Percentiles rank a stretch among this genome's conserved stretches.
Conservation (phyloP, 1,284 basidiomycete species). For the Sporisorium graminicola region DNA sequence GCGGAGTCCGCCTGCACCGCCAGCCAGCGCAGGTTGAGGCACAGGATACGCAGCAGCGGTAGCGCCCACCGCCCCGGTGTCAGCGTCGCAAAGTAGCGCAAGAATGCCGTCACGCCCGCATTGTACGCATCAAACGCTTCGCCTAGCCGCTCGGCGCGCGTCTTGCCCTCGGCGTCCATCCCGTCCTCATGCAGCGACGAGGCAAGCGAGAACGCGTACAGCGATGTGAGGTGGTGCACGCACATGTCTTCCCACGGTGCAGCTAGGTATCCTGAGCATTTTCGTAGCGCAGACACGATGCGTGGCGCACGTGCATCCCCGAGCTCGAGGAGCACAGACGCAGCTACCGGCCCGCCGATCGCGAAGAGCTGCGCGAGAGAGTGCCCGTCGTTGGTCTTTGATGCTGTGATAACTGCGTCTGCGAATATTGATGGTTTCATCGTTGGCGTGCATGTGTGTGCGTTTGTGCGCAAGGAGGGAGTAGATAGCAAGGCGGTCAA, state of each 20-base stretch:
- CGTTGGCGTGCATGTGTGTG: background rate
- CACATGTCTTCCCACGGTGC: slow-evolving; percentile 64
- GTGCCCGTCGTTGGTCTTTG: slow-evolving; percentile 29
- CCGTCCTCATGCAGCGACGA: slow-evolving; percentile 16
- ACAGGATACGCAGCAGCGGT: slow-evolving; percentile 54
- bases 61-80: slow-evolving; percentile 62
- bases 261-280: slow-evolving; percentile 51
- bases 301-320: slow-evolving; percentile 33
- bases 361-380: slow-evolving; percentile 56
- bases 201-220: slow-evolving; percentile 46
- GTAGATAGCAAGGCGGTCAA: too few species aligned
- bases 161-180: slow-evolving; percentile 41
- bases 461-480: background rate
- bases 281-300: slow-evolving; percentile 42
- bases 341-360: slow-evolving; percentile 35
- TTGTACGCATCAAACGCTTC: slow-evolving; percentile 60
- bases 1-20: slow-evolving; percentile 53
- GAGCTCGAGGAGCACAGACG: slow-evolving; percentile 35
- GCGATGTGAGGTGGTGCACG: slow-evolving; percentile 36
- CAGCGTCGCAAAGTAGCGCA: slow-evolving; percentile 55
- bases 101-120: slow-evolving; percentile 44
- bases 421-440: slow-evolving; percentile 51
- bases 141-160: slow-evolving; percentile 30
- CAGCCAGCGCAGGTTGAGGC: slow-evolving; percentile 58
- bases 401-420: slow-evolving; percentile 45